Base-by-base conservation (phyloP, 1,284 basidiomycete species). In the Microbotryum scabiosae region DNA sequence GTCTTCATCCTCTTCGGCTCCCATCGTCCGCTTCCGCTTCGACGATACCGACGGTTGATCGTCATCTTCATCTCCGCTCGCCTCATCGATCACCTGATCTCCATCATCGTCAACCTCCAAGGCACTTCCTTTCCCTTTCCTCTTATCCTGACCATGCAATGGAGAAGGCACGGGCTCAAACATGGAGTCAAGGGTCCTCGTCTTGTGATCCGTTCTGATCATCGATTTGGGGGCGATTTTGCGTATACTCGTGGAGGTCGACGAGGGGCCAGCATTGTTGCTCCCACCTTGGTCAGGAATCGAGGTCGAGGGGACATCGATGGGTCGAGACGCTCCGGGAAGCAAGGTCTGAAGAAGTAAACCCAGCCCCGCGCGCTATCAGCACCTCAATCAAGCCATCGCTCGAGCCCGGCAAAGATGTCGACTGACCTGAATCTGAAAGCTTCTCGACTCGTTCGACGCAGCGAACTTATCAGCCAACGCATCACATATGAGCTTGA, bases 111-210 rank as follows among this genome's bases (percentile, higher is more conserved):
- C 54, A 36, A 56, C 53, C n/a, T 57, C 54, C 32, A 44, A 32
- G 9, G 18, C 43, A 5, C n/a, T 51, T 9, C 36, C 51, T 36
- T 30, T 16, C 23, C 32, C 28, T 54, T 61, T 61, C 25, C 43
- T 50, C 21, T 48, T 21, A 45, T 25, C 43, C 52, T 54, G 20
- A 26, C 23, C 32, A 43, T 57, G 9, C 60, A 55, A 41, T 16
- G 1, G 59, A 12, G 14, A 58, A 53, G 58, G 28, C 9, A 56
- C 21, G 1, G 53, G 20, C 1, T 57, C 59, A n/a, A 94, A 85
- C 89, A 96, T 96, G 0, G 90, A 90, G 70, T 97, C 92, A 14
- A 99, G 81, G 0, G 92, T 97, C 48, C 91, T 83, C 61, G 92
- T 87, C 54, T 85, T 80, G 18, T 86, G 78, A 21, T 94, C 96